Evolutionary conservation across 2,329 filamentous ascomycete species (phyloP).

Genomic region (Epichloe bromicola): DNA sequence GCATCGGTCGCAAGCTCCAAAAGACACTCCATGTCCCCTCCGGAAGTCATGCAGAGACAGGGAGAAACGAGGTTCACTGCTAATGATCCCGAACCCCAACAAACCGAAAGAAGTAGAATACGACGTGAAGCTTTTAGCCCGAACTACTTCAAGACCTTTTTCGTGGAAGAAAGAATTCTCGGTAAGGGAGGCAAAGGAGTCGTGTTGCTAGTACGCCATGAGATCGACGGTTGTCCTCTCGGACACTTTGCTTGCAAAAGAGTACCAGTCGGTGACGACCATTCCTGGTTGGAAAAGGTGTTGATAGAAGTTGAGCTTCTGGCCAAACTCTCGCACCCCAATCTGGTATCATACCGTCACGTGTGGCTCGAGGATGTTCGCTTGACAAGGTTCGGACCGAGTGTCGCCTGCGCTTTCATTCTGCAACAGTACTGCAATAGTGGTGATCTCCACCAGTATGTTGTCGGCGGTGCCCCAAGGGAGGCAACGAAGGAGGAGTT

Average conservation of each 20-base stretch:
- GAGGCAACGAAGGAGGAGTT: constrained; percentile 67
- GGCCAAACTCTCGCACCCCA: constrained; percentile 83
- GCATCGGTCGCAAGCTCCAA: constrained; percentile 17
- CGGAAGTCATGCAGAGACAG: constrained; percentile 10
- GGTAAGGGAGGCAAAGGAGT: constrained; percentile 90
- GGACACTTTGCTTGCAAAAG: constrained; percentile 95
- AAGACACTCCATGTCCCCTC: constrained; percentile 9
- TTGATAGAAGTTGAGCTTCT: constrained; percentile 86
- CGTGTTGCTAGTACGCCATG: constrained; percentile 83
- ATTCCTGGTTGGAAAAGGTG: constrained; percentile 89
- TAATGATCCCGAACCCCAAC: constrained; percentile 36
- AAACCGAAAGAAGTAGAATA: constrained; percentile 52
- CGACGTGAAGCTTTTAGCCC: constrained; percentile 78
- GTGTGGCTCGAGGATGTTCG: constrained; percentile 90
- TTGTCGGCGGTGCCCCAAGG: constrained; percentile 54
- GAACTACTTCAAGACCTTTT: constrained; percentile 87
- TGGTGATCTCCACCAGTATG: constrained; percentile 79
- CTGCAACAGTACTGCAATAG: constrained; percentile 95
- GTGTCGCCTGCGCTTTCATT: constrained; percentile 90
- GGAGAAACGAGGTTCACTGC: constrained; percentile 37
- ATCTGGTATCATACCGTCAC: constrained; percentile 90
- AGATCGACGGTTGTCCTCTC: constrained; percentile 77
- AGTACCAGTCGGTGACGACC: constrained; percentile 88
- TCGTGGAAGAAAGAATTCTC: constrained; percentile 75
- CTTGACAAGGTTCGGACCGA: constrained; percentile 76